Conservation (phyloP, 148 eudicot genomes). For the Heliamphora exappendiculata region DNA sequence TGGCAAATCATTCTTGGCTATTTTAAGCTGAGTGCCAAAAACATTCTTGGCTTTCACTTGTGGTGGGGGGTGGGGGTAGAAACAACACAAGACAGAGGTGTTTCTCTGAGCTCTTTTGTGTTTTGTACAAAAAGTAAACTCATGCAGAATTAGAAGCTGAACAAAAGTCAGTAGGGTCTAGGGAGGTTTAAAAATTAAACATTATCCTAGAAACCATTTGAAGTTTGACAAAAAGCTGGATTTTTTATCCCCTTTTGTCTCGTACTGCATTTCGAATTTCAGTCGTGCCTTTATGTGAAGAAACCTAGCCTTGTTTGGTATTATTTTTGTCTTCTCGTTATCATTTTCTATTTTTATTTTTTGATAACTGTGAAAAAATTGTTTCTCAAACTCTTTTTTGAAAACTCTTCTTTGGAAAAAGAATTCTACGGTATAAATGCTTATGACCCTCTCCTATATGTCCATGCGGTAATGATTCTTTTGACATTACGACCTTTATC, state of each 20-base stretch:
- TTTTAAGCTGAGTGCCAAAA: neutral
- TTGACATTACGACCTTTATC: no score
- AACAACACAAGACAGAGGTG: neutral
- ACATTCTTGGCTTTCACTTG: neutral
- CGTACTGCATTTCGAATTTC: neutral
- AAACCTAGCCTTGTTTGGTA: no score
- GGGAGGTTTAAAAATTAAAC: neutral
- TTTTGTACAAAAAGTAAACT: neutral
- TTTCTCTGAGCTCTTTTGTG: neutral
- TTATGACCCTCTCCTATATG: no score
- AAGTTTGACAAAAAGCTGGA: neutral
- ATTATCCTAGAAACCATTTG: neutral
- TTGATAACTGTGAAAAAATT: no score
- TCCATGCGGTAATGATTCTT: no score
- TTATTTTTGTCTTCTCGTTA: no score
- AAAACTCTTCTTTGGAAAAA: no score
- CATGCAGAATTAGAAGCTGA: neutral
- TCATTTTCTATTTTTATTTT: no score
- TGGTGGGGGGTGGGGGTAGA: neutral
- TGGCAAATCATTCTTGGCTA: conserved; percentile 6
- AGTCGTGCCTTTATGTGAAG: neutral
- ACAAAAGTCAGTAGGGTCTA: neutral
- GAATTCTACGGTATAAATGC: no score
- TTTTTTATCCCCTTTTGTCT: no score
- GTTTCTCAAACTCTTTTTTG: no score